Evolutionary conservation across 2,329 filamentous ascomycete species (phyloP), one percentile per base, ranked within the genome.

Genomic region (Didymella pomorum): DNA sequence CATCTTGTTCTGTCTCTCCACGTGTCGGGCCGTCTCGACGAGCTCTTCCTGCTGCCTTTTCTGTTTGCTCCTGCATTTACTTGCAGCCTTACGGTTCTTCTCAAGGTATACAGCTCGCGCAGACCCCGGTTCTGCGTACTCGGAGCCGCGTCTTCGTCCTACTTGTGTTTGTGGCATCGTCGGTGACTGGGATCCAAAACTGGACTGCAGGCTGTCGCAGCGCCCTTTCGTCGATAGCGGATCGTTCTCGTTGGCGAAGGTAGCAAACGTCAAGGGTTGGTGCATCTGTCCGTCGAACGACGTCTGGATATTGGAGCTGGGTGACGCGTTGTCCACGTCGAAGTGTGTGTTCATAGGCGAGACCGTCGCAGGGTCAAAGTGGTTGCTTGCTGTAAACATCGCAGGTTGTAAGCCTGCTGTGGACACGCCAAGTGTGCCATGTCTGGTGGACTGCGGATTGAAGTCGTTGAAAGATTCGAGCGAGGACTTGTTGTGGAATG

Each of bases 21-120:
- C 64, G 1, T 72, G 69, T 26, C 78, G 72, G 4, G 77, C 73
- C 46, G 67, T 71, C 52, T 78, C 76, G 49, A 86, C 82, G 2
- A 86, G 78, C 28, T 78, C 71, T 49, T 82, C 78, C 16, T 81
- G 82, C 58, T 83, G 81, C 59, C 80, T 78, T 69, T 86, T 86
- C 71, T 86, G 86, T 76, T 90, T 91, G 66, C 85, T 84, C 4
- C 89, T 83, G 68, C 89, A 92, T 68, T 91, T 91, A 68, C 85
- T 89, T 1, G 89, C 89, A 0, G 89, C 89, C 7, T 89, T 78
- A 7, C 89, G 83, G 71, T 92, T 92, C 55, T 89, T 84, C 73
- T 89, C 86, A 0, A 91, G 80, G 64, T 73, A 74, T n/a, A 70
- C 56, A 7, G 68, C 71, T 14, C 73, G 62, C 29, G 69, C 71